phyloP scores from a whole-genome alignment of 2,329 filamentous ascomycete species.

The Pezicula carpinea region DNA sequence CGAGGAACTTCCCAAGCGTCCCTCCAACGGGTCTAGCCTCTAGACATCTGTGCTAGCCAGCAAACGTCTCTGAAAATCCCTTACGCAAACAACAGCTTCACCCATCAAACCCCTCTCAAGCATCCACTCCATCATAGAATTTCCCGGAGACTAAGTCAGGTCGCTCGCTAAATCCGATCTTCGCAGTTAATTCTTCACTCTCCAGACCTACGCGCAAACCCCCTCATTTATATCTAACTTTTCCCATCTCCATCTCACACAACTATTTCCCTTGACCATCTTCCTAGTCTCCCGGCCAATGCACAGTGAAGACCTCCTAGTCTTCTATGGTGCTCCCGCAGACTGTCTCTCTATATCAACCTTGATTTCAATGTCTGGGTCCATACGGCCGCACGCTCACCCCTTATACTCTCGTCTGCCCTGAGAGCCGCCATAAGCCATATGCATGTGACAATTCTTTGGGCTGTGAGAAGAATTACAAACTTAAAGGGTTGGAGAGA shows the following conservation, averaged over 20 bases:
- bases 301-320: conserved; percentile 18
- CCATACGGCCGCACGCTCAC: conserved; percentile 21
- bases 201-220: conserved; percentile 19
- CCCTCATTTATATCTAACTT: conserved; percentile 18
- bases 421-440: conserved; percentile 20
- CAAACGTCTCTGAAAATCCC: conserved; percentile 1
- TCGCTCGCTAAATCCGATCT: conserved; percentile 20
- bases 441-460: conserved; percentile 21
- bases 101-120: conserved; percentile 10
- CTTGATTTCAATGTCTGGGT: conserved; percentile 25
- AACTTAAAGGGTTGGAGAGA: conserved; percentile 28
- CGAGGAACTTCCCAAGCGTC: conserved; percentile 5
- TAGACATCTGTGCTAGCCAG: background rate
- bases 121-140: conserved; percentile 14
- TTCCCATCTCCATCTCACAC: conserved; percentile 19
- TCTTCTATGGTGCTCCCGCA: conserved; percentile 22
- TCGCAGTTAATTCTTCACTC: conserved; percentile 17
- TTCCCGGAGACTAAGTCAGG: conserved; percentile 20
- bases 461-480: conserved; percentile 26
- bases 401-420: conserved; percentile 16
- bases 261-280: conserved; percentile 15
- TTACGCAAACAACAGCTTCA: conserved; percentile 1
- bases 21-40: background rate
- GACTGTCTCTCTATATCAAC: conserved; percentile 13
- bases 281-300: conserved; percentile 21